Percentiles rank a stretch among this genome's conserved stretches.
These are phyloP conservation scores for Solanum chacoense DNA, from an alignment of 305 asterid genomes.

Conservation along the genomic window DNA sequence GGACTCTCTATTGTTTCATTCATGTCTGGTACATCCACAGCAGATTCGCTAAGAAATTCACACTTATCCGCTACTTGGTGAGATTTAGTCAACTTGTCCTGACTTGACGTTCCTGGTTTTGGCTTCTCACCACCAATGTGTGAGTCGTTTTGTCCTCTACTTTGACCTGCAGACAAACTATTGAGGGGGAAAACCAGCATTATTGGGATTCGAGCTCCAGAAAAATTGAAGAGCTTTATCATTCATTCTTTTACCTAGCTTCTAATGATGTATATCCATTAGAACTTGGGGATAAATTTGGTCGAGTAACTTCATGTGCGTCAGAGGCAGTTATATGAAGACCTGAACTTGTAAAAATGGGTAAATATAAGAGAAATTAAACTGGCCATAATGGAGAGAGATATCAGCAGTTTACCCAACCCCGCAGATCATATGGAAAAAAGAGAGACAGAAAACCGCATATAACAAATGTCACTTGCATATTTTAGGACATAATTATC, in stretches of 20 bases:
- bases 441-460: background rate
- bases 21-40: slow-evolving; percentile 44
- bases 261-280: slow-evolving; percentile 36
- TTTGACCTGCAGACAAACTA: slow-evolving; percentile 26
- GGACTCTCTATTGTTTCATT: background rate
- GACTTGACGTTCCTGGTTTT: background rate
- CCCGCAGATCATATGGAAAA: background rate
- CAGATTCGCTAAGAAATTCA: slow-evolving; percentile 39
- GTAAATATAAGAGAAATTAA: slow-evolving; percentile 3
- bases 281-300: slow-evolving; percentile 15
- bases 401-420: background rate
- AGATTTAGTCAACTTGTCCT: slow-evolving; percentile 4
- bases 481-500: background rate
- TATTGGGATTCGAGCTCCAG: background rate
- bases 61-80: slow-evolving; percentile 21
- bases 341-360: background rate
- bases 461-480: background rate
- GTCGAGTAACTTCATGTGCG: slow-evolving; percentile 13
- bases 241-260: slow-evolving; percentile 32
- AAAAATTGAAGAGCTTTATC: background rate
- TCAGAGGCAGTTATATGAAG: slow-evolving; percentile 17
- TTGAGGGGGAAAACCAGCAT: slow-evolving; percentile 3
- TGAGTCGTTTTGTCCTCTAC: slow-evolving; percentile 9
- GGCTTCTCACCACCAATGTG: slow-evolving; percentile 14
- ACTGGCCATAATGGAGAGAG: background rate